phyloP scores from a whole-genome alignment of 495 filamentous ascomycete genomes.

The Pyrenopolyporus hunteri region DNA sequence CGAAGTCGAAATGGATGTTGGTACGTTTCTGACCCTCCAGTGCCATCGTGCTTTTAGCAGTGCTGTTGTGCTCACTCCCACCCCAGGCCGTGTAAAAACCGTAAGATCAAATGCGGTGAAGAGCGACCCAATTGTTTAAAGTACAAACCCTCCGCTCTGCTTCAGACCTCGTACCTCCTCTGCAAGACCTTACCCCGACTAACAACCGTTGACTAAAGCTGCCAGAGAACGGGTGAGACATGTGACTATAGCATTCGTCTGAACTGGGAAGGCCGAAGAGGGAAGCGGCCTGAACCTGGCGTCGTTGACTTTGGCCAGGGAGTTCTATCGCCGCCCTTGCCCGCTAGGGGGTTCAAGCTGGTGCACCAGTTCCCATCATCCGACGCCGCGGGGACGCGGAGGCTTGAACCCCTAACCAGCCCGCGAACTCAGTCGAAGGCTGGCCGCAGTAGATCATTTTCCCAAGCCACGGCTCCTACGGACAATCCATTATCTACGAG shows the following conservation, averaged over 20 bases:
- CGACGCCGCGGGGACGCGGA: constrained; percentile 47
- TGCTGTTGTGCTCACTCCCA: constrained; percentile 12
- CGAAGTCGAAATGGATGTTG: constrained; percentile 86
- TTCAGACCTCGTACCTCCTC: background rate
- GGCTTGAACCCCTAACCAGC: constrained; percentile 40
- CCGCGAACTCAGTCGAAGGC: constrained; percentile 25
- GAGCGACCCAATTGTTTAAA: constrained; percentile 79
- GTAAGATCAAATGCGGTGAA: constrained; percentile 89
- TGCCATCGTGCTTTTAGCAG: background rate
- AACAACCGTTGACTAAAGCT: constrained; percentile 47
- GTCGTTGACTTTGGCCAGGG: constrained; percentile 44
- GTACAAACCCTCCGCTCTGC: constrained; percentile 33
- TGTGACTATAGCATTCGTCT: constrained; percentile 88
- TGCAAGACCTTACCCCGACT: constrained; percentile 14
- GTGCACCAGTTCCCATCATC: constrained; percentile 48
- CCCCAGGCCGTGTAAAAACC: constrained; percentile 78
- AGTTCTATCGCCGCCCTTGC: constrained; percentile 48
- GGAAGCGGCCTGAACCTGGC: constrained; percentile 52
- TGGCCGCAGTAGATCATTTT: constrained; percentile 21
- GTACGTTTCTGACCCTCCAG: constrained; percentile 47
- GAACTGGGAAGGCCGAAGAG: constrained; percentile 79
- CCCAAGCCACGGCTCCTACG: constrained; percentile 24
- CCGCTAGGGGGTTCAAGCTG: constrained; percentile 52
- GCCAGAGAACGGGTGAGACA: constrained; percentile 72
- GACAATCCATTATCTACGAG: constrained; percentile 21